Evolutionary conservation across 192 early-diverging fungal species (phyloP).

Genomic region (Gamsiella multidivaricata): DNA sequence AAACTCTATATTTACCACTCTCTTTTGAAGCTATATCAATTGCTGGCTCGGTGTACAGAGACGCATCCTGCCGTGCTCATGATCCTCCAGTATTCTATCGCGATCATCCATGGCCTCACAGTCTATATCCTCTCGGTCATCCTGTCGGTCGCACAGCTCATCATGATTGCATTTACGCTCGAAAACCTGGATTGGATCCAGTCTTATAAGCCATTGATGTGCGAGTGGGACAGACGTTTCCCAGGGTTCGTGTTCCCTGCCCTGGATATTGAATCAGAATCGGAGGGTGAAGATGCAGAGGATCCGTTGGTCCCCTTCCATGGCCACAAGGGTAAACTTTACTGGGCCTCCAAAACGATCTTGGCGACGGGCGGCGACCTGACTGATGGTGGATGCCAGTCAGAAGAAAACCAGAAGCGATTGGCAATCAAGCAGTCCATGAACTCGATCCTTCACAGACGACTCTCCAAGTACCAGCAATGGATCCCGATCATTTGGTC

Average conservation of each 20-base stretch:
- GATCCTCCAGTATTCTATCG: conserved; percentile 43
- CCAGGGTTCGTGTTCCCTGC: conserved; percentile 52
- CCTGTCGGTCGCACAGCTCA: conserved; percentile 36
- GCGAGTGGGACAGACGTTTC: conserved; percentile 41
- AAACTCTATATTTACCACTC: conserved; percentile 35
- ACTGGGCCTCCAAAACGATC: neutral
- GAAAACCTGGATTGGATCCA: conserved; percentile 53
- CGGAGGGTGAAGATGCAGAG: neutral
- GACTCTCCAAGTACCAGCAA: conserved; percentile 23
- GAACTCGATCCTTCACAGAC: conserved; percentile 34
- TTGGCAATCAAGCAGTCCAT: conserved; percentile 15
- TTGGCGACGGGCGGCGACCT: conserved; percentile 14
- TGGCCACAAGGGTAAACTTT: conserved; percentile 6
- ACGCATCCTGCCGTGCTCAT: conserved; percentile 24
- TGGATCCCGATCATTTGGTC: conserved; percentile 38
- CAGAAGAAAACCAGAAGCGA: conserved; percentile 13
- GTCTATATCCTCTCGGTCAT: conserved; percentile 41
- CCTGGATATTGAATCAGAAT: conserved; percentile 27
- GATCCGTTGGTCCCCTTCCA: neutral
- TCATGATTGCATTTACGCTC: conserved; percentile 40
- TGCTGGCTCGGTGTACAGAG: conserved; percentile 12
- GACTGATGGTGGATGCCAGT: conserved; percentile 12
- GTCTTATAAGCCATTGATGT: conserved; percentile 36
- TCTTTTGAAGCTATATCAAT: conserved; percentile 21
- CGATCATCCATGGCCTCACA: conserved; percentile 25